These are phyloP conservation scores for Candida golubevii DNA, from an alignment of 805 yeast species.

Conservation along the genomic window DNA sequence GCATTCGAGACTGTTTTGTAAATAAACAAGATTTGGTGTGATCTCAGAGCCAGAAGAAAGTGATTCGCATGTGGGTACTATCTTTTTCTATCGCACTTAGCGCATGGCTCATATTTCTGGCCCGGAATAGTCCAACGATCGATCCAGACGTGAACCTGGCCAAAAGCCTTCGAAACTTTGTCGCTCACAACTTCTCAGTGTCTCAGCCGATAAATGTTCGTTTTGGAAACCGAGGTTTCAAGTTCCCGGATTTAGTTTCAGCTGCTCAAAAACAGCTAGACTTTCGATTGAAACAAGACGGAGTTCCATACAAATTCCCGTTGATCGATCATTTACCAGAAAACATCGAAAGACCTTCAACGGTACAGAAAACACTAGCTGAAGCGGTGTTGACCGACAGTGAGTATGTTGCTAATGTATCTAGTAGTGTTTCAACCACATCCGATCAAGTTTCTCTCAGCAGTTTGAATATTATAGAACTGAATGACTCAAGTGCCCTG, in stretches of 20 bases:
- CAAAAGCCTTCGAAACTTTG: slow-evolving; percentile 8
- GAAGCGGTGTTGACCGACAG: slow-evolving; percentile 3
- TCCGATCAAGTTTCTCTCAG: neutral
- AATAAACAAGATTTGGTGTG: too few relatives aligned
- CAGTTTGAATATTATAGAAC: neutral
- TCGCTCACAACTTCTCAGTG: slow-evolving; percentile 10
- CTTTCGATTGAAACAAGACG: slow-evolving; percentile 6
- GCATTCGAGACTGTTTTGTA: too few relatives aligned
- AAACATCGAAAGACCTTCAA: slow-evolving; percentile 4
- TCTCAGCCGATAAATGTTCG: slow-evolving; percentile 23
- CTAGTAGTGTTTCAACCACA: neutral
- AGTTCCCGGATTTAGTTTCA: slow-evolving; percentile 62
- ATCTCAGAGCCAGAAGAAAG: too few relatives aligned
- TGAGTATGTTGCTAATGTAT: neutral
- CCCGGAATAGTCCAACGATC: neutral
- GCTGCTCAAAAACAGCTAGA: slow-evolving; percentile 41
- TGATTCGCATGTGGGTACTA: neutral
- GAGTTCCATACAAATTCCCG: slow-evolving; percentile 9
- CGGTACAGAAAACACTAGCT: neutral
- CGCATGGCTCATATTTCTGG: slow-evolving; percentile 4
- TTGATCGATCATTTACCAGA: slow-evolving; percentile 13
- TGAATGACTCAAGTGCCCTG: neutral
- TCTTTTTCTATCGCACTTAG: slow-evolving; percentile 3
- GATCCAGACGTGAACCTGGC: slow-evolving; percentile 2
- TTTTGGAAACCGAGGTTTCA: slow-evolving; percentile 39